Conservation (phyloP, 1,139 yeast species). For the Suhomyces bolitotheri region DNA sequence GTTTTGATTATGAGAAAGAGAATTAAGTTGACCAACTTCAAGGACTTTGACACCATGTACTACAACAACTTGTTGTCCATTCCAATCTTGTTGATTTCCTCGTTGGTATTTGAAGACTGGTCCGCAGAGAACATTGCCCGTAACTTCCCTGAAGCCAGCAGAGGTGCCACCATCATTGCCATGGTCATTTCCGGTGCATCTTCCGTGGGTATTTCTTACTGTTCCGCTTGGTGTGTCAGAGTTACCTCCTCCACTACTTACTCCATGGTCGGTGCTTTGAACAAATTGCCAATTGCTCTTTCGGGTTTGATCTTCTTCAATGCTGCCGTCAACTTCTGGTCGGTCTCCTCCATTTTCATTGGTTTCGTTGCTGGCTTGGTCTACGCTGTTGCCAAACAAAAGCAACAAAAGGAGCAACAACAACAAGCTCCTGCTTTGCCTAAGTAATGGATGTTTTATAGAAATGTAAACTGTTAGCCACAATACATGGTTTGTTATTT, state of each 20-base stretch:
- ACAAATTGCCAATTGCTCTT: conserved; percentile 95
- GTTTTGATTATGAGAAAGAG: conserved; percentile 95
- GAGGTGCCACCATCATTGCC: conserved; percentile 68
- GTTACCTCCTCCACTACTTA: conserved; percentile 97
- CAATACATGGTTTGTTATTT: not conserved
- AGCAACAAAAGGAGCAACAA: conserved; percentile 50
- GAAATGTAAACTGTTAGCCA: conserved; percentile 7
- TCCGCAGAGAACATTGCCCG: conserved; percentile 66
- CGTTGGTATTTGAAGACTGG: conserved; percentile 91
- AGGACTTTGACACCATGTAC: conserved; percentile 97
- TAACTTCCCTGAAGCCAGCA: conserved; percentile 76
- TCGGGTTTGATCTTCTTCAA: conserved; percentile 93
- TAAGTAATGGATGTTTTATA: conserved; percentile 17
- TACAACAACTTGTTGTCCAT: conserved; percentile 92
- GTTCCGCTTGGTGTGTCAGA: conserved; percentile 99
- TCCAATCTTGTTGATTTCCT: conserved; percentile 77
- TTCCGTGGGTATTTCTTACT: conserved; percentile 94
- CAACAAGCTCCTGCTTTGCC: conserved; percentile 47
- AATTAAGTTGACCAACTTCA: conserved; percentile 93
- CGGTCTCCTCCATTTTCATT: conserved; percentile 83
- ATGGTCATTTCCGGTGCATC: conserved; percentile 93
- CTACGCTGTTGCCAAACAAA: conserved; percentile 87
- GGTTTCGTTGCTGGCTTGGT: conserved; percentile 95
- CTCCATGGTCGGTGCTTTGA: conserved; percentile 98
- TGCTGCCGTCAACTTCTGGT: conserved; percentile 91